Evolutionary conservation across 345 rosid species (phyloP).

Genomic region (Fremontodendron californicum): DNA sequence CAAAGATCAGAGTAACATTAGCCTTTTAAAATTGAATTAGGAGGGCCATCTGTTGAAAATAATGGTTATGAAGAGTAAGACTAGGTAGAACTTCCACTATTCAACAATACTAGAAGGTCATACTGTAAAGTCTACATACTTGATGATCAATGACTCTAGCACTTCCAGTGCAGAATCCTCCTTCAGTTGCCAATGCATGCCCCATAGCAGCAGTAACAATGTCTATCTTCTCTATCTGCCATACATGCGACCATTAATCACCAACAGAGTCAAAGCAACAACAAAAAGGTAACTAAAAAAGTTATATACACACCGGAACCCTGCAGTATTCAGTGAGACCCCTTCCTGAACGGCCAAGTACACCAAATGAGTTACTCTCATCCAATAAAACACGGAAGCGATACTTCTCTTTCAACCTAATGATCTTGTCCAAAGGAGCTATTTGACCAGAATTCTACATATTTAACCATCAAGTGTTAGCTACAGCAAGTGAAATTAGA

Average conservation of each 20-base stretch:
- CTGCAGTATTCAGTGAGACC: conserved; percentile 80
- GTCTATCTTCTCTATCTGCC: conserved; percentile 91
- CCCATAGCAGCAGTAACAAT: conserved; percentile 94
- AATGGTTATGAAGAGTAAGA: not conserved
- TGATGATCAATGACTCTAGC: conserved; percentile 85
- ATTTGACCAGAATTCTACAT: conserved; percentile 89
- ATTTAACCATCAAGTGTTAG: not conserved
- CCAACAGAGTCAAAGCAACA: conserved; percentile 17
- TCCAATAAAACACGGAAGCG: conserved; percentile 83
- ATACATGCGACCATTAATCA: conserved; percentile 14
- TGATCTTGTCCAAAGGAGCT: conserved; percentile 80
- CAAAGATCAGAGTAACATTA: conserved; percentile 16
- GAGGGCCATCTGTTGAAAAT: not conserved
- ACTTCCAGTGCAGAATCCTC: conserved; percentile 97
- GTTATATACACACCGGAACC: conserved; percentile 59
- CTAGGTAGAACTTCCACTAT: conserved; percentile 6
- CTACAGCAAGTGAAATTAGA: not conserved
- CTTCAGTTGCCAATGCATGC: conserved; percentile 87
- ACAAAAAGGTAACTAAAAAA: not conserved
- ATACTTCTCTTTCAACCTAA: conserved; percentile 83
- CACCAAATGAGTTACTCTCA: conserved; percentile 95
- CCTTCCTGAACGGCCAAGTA: conserved; percentile 79
- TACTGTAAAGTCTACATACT: conserved; percentile 34
- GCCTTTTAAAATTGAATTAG: conserved; percentile 1
- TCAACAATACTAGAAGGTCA: not conserved